These are phyloP conservation scores for Zymoseptoria tritici DNA, from an alignment of 2,329 filamentous ascomycete genomes.

Conservation along the genomic window DNA sequence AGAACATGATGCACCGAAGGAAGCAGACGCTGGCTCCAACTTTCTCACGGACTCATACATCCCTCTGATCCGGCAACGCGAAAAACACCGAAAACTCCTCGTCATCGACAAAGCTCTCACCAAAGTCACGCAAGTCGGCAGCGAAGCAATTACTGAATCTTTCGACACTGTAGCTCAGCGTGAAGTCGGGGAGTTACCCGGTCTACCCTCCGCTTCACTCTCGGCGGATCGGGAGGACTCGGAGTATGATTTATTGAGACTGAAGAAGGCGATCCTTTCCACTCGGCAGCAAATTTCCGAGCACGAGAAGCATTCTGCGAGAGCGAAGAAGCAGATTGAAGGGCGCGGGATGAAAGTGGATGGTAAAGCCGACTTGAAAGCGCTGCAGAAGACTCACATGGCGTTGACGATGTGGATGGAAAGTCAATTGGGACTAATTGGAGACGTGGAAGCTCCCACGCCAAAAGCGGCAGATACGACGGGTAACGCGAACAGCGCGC, in stretches of 20 bases:
- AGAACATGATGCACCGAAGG: neutral
- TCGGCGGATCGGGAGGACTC: conserved; percentile 19
- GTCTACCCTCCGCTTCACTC: conserved; percentile 15
- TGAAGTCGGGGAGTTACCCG: conserved; percentile 23
- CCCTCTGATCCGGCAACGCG: conserved; percentile 21
- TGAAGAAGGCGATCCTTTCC: conserved; percentile 27
- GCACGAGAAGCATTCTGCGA: conserved; percentile 5
- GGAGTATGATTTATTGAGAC: conserved; percentile 19
- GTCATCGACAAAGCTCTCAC: conserved; percentile 20
- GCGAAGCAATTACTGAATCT: conserved; percentile 8
- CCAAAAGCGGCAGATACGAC: conserved; percentile 2
- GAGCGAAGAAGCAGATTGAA: neutral
- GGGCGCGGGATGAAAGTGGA: conserved; percentile 1
- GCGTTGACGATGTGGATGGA: conserved; percentile 30
- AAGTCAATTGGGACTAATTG: conserved; percentile 24
- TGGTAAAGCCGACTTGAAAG: conserved; percentile 17
- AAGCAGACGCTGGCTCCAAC: neutral
- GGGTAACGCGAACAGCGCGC: neutral
- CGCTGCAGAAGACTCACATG: conserved; percentile 25
- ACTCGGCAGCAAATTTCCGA: conserved; percentile 18
- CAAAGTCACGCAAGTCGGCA: conserved; percentile 13
- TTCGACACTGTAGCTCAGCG: conserved; percentile 23
- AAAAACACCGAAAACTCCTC: conserved; percentile 23
- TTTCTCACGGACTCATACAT: conserved; percentile 17
- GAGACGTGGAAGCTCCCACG: conserved; percentile 16